Base-by-base conservation (phyloP, 2,329 filamentous ascomycete species). In the Aspergillus neotritici region DNA sequence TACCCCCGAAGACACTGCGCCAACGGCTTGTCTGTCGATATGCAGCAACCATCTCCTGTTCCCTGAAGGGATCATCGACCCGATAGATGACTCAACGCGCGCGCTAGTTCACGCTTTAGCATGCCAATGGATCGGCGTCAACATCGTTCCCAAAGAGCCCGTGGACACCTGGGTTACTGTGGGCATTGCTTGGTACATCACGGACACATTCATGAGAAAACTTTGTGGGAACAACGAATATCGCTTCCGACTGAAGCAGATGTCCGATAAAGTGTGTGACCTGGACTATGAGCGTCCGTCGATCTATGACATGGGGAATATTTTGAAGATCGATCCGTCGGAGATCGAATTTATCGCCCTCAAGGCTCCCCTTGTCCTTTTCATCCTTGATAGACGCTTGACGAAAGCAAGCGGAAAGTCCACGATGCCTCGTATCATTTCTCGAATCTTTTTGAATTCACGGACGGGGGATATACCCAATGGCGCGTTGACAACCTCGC, bases 171-270 rank as follows among this genome's bases (percentile, higher is more conserved):
- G 93, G 93, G 82, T 94, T 14, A 84, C 91, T 10, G 78, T 93
- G 41, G 94, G 91, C 11, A 84, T 94, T 36, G 86, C 91, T 1
- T 90, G 91, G 72, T 98, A 88, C 71, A 94, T 98, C 78, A 89
- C 91, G 1, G 91, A 96, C 55, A 77, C 88, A 4, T 96, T 94
- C 66, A 87, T 97, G 78, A 87, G 84, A 63, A 84, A 82, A 52
- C 75, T 98, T 3, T 94, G 88, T 59, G 93, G 93, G 6, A 94
- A 94, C 61, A 98, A 98, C 61, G 88, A 95, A 57, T 93, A 95
- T 62, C 79, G 89, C 9, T 97, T 89, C 62, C 83, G 88, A 31
- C 85, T 95, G 66, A 97, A 97, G 67, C 74, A 80, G 31, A 79
- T 87, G 65, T 82, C 88, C 1, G 91, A 98, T 64, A 78, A 77